These are phyloP conservation scores for Eragrostis curvula DNA, from an alignment of 176 grass and related monocot species.

Conservation along the genomic window DNA sequence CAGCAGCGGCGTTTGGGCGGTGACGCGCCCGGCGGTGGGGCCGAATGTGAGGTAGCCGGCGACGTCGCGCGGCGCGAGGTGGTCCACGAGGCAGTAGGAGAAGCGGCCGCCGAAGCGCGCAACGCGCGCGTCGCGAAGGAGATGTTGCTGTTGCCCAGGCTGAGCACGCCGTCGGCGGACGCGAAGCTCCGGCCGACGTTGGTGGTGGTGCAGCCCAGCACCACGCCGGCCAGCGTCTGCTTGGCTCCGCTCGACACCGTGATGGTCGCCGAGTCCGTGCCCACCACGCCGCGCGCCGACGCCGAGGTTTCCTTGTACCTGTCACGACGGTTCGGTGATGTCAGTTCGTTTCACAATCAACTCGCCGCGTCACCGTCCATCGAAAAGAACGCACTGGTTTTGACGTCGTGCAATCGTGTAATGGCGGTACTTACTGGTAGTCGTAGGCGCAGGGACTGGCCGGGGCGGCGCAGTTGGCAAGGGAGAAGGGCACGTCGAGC, in stretches of 20 bases:
- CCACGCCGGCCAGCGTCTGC: slow-evolving; percentile 58
- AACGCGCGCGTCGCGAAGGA: slow-evolving; percentile 81
- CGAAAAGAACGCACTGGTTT: background rate
- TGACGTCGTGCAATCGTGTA: background rate
- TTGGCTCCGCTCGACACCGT: slow-evolving; percentile 30
- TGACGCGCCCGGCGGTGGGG: background rate
- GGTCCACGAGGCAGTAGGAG: slow-evolving; percentile 98
- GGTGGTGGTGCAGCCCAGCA: slow-evolving; percentile 75
- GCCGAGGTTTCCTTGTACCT: slow-evolving; percentile 78
- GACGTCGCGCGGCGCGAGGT: slow-evolving; percentile 78
- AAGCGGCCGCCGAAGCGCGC: slow-evolving; percentile 75
- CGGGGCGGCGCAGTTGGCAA: slow-evolving; percentile 60
- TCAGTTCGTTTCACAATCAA: background rate
- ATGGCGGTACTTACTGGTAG: slow-evolving; percentile 43
- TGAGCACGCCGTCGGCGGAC: slow-evolving; percentile 79
- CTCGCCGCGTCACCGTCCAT: too few species aligned
- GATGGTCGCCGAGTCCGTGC: slow-evolving; percentile 74
- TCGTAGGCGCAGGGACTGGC: slow-evolving; percentile 60
- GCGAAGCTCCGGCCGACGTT: slow-evolving; percentile 59
- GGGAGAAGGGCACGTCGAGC: slow-evolving; percentile 58
- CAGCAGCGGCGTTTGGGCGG: slow-evolving; percentile 13
- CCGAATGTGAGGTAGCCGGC: slow-evolving; percentile 84
- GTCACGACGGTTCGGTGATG: slow-evolving; percentile 22
- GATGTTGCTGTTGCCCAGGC: slow-evolving; percentile 79
- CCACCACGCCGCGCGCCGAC: slow-evolving; percentile 57